Evolutionary conservation across 169 alveolate genomes (phyloP).

Genomic region (Babesia sp.): DNA sequence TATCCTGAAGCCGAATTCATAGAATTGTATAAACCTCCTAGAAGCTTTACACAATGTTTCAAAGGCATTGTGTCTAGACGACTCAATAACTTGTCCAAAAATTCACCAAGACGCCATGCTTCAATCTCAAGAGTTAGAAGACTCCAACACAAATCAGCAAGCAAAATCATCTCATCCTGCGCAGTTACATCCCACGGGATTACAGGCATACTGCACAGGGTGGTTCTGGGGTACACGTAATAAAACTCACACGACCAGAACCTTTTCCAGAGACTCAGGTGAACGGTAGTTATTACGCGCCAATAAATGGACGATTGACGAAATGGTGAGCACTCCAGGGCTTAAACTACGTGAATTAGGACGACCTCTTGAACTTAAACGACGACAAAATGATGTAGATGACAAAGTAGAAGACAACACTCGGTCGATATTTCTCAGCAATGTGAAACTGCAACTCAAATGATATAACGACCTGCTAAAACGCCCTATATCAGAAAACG

Average conservation of each 20-base stretch:
- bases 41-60: constrained; percentile 29
- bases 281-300: constrained; percentile 1
- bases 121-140: constrained; percentile 12
- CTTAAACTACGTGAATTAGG: background rate
- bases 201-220: background rate
- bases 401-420: background rate
- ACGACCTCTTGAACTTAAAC: background rate
- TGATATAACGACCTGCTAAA: constrained; percentile 30
- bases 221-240: background rate
- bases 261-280: background rate
- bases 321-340: background rate
- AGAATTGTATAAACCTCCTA: constrained; percentile 27
- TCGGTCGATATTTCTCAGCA: constrained; percentile 10
- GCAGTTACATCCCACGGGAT: constrained; percentile 7
- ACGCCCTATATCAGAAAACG: constrained; percentile 4
- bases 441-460: background rate
- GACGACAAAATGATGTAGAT: background rate
- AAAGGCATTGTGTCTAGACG: constrained; percentile 2
- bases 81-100: background rate
- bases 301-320: constrained; percentile 16
- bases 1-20: background rate
- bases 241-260: constrained; percentile 1
- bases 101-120: background rate
- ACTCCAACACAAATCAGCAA: constrained; percentile 36
- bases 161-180: constrained; percentile 5